Conservation (phyloP, 2,329 filamentous ascomycete species). For the Colletotrichum sp. region DNA sequence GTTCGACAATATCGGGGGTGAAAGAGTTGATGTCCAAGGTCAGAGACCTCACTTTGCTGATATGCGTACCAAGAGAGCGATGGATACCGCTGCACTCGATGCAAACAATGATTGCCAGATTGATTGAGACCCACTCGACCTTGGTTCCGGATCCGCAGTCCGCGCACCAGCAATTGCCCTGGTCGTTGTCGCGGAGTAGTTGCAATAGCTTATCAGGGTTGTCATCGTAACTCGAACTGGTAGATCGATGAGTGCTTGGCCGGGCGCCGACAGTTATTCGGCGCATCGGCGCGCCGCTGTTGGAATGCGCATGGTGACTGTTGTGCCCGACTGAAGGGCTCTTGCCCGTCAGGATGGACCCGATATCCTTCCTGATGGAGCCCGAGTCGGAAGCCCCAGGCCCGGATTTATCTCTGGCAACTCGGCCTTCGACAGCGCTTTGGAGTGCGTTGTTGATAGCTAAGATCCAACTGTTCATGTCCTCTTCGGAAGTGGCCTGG, state of each 20-base stretch:
- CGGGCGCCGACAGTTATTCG: constrained; percentile 92
- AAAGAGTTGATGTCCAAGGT: constrained; percentile 97
- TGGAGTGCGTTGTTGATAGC: constrained; percentile 98
- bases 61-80: constrained; percentile 93
- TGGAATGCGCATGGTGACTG: constrained; percentile 51
- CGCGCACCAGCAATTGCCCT: constrained; percentile 92
- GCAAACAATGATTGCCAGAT: constrained; percentile 93
- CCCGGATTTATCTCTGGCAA: constrained; percentile 59
- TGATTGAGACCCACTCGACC: constrained; percentile 99
- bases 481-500: constrained; percentile 96
- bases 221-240: constrained; percentile 78
- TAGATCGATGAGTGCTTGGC: constrained; percentile 72
- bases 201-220: constrained; percentile 86
- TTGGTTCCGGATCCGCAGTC: constrained; percentile 92
- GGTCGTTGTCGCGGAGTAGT: constrained; percentile 85
- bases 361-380: constrained; percentile 82
- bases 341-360: constrained; percentile 91
- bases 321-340: constrained; percentile 72
- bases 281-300: constrained; percentile 69
- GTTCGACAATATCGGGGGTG: constrained; percentile 94
- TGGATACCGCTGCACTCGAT: constrained; percentile 99
- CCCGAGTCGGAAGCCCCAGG: constrained; percentile 49
- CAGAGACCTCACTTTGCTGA: constrained; percentile 94
- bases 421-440: constrained; percentile 88
- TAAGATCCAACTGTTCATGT: constrained; percentile 96